Evolutionary conservation across 179 eudicot genomes (phyloP).

Genomic region (Nepenthes alata): DNA sequence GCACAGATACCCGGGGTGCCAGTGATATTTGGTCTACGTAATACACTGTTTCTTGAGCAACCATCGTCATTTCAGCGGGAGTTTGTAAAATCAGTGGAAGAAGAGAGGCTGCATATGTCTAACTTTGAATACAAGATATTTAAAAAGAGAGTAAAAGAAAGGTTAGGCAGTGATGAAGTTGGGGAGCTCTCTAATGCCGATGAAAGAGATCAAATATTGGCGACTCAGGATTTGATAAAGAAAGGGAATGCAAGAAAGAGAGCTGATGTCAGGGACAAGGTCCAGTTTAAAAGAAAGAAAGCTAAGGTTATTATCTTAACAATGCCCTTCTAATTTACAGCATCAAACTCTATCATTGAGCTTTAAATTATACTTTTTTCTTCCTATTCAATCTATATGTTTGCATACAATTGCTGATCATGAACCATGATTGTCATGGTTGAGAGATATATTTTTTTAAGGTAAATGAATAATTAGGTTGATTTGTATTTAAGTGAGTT

Average conservation of each 20-base stretch:
- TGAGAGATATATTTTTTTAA: too few species aligned
- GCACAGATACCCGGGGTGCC: slow-evolving; percentile 76
- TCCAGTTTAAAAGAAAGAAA: slow-evolving; percentile 62
- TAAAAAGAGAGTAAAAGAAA: slow-evolving; percentile 23
- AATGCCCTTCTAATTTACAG: neutral
- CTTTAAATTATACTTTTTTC: too few species aligned
- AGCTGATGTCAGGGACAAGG: slow-evolving; percentile 31
- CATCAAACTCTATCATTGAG: too few species aligned
- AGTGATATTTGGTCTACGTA: slow-evolving; percentile 60
- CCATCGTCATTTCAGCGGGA: slow-evolving; percentile 53
- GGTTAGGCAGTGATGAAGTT: slow-evolving; percentile 14
- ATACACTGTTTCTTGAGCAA: slow-evolving; percentile 58
- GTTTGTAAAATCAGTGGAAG: slow-evolving; percentile 61
- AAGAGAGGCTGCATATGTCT: slow-evolving; percentile 48
- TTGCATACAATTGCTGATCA: neutral
- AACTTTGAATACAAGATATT: slow-evolving; percentile 46
- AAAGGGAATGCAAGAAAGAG: slow-evolving; percentile 16
- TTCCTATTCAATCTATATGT: neutral
- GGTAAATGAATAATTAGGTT: too few species aligned
- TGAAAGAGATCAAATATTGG: slow-evolving; percentile 20
- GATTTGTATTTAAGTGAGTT: too few species aligned
- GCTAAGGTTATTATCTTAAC: slow-evolving; percentile 38
- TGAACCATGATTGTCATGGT: too few species aligned
- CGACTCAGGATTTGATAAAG: slow-evolving; percentile 8
- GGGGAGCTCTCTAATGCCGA: slow-evolving; percentile 23